These are phyloP conservation scores for Thamnidium elegans DNA, from an alignment of 192 early-diverging fungal species.

Conservation along the genomic window DNA sequence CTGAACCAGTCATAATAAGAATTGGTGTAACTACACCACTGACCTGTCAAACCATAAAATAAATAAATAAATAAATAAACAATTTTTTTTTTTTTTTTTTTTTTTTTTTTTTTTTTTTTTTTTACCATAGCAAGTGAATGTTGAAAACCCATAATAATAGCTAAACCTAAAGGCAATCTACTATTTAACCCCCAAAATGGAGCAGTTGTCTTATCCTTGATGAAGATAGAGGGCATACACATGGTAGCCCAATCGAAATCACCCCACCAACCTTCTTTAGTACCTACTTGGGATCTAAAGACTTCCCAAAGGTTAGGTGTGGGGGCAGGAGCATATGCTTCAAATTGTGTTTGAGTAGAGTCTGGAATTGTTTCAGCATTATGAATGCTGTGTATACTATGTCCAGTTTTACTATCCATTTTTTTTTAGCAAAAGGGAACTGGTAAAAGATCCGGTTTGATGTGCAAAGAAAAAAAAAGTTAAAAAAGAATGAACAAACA, in stretches of 20 bases:
- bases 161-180: slow-evolving; percentile 40
- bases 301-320: slow-evolving; percentile 12
- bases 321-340: slow-evolving; percentile 15
- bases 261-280: slow-evolving; percentile 46
- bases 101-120: neutral
- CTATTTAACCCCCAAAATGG: slow-evolving; percentile 52
- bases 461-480: too few species aligned
- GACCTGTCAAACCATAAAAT: slow-evolving; percentile 10
- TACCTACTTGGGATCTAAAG: slow-evolving; percentile 22
- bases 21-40: slow-evolving; percentile 48
- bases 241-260: slow-evolving; percentile 41
- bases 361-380: slow-evolving; percentile 2
- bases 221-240: slow-evolving; percentile 43
- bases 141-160: slow-evolving; percentile 43
- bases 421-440: too few species aligned
- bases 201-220: slow-evolving; percentile 28
- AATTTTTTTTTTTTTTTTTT: slow-evolving; percentile 18
- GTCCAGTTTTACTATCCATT: too few species aligned
- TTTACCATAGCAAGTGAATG: slow-evolving; percentile 13
- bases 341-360: slow-evolving; percentile 8
- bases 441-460: too few species aligned
- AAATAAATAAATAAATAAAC: neutral
- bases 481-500: too few species aligned
- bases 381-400: too few species aligned
- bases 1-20: slow-evolving; percentile 43